phyloP scores from a whole-genome alignment of 169 alveolate species.

The Cryptosporidium sp. region DNA sequence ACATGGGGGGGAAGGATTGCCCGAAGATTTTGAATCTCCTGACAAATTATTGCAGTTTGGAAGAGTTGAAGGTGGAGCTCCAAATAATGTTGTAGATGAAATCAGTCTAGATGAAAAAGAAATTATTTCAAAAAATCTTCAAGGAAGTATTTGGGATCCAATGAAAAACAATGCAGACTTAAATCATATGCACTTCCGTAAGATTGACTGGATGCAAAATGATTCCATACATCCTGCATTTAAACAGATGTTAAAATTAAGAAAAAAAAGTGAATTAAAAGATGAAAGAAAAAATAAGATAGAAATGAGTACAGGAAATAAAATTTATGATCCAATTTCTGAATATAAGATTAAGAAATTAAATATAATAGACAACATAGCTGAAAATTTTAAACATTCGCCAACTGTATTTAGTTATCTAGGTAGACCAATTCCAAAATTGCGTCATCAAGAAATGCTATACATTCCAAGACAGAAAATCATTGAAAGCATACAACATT shows the following conservation, averaged over 20 bases:
- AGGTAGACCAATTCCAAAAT: slow-evolving; percentile 65
- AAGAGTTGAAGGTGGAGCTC: slow-evolving; percentile 34
- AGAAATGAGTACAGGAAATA: not conserved
- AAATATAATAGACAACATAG: not conserved
- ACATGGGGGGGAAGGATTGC: slow-evolving; percentile 60
- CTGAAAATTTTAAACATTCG: not conserved
- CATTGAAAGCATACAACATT: slow-evolving; percentile 55
- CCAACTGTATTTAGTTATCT: slow-evolving; percentile 68
- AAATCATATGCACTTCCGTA: slow-evolving; percentile 5
- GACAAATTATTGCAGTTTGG: slow-evolving; percentile 45
- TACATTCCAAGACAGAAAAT: slow-evolving; percentile 29
- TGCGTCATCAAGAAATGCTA: slow-evolving; percentile 26
- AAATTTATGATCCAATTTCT: slow-evolving; percentile 61
- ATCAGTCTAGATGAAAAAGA: not conserved
- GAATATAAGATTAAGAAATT: slow-evolving; percentile 23
- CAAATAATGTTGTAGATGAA: slow-evolving; percentile 1
- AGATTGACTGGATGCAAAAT: slow-evolving; percentile 4
- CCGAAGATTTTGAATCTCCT: slow-evolving; percentile 66
- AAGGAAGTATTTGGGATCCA: slow-evolving; percentile 7
- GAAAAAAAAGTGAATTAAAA: not conserved
- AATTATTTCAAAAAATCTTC: not conserved
- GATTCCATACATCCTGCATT: slow-evolving; percentile 54
- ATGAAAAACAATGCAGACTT: not conserved
- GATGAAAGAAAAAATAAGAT: slow-evolving; percentile 2
- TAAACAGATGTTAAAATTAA: slow-evolving; percentile 9